A percentile compares a stretch with the other conserved stretches of the same genome.
Evolutionary conservation across 1,139 yeast species (phyloP).

Genomic region (Hyphopichia burtonii): DNA sequence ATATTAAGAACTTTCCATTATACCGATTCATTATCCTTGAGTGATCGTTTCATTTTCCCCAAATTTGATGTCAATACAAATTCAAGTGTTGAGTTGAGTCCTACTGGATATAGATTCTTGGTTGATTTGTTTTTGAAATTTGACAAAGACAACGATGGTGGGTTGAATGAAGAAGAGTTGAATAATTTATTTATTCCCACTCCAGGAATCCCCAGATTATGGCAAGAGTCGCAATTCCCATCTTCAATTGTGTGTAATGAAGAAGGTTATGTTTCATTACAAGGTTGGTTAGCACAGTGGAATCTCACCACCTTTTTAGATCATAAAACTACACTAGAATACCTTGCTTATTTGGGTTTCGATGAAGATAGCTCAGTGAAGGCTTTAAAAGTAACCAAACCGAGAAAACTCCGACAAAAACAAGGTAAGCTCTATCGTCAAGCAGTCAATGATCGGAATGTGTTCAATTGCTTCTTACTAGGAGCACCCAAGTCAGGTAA

Average conservation of each 20-base stretch:
- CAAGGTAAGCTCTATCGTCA: constrained; percentile 69
- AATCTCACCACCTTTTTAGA: constrained; percentile 90
- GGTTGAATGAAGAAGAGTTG: constrained; percentile 73
- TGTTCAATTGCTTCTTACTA: constrained; percentile 82
- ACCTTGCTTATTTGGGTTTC: constrained; percentile 85
- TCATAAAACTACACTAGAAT: constrained; percentile 79
- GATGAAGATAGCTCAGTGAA: constrained; percentile 52
- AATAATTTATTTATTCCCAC: constrained; percentile 74
- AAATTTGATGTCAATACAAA: constrained; percentile 71
- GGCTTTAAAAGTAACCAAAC: constrained; percentile 81
- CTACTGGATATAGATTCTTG: constrained; percentile 87
- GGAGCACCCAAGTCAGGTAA: constrained; percentile 90
- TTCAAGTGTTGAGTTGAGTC: constrained; percentile 87
- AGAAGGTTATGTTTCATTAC: constrained; percentile 83
- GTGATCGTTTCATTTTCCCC: constrained; percentile 76
- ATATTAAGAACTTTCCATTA: constrained; percentile 83
- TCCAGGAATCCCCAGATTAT: constrained; percentile 84
- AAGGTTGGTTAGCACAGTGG: constrained; percentile 99
- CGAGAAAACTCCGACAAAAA: constrained; percentile 64
- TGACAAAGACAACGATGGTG: constrained; percentile 95
- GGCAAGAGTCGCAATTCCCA: constrained; percentile 88
- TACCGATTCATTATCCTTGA: constrained; percentile 84
- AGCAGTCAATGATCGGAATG: constrained; percentile 77
- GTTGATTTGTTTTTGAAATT: constrained; percentile 85
- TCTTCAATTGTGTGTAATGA: constrained; percentile 85